Conservation (phyloP, 2,329 filamentous ascomycete genomes). For the Colletotrichum euphorbiae region DNA sequence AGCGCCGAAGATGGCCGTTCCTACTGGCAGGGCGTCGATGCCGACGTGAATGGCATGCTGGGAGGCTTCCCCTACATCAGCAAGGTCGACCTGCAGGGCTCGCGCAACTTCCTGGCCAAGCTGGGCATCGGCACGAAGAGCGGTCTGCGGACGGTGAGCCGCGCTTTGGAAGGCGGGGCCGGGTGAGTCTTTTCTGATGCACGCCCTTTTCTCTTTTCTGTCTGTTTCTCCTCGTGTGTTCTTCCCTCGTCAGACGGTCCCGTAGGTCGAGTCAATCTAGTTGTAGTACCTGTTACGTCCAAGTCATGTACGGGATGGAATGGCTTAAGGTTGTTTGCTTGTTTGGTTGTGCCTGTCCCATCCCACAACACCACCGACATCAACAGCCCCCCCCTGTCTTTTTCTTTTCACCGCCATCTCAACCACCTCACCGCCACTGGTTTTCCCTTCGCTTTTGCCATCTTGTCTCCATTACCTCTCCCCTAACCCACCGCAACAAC, state of each 20-base stretch:
- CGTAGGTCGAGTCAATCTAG: not conserved
- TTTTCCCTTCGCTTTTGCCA: slow-evolving; percentile 9
- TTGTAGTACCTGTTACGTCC: slow-evolving; percentile 26
- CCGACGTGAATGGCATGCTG: slow-evolving; percentile 78
- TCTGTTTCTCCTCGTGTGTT: not conserved
- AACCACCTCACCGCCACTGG: slow-evolving; percentile 25
- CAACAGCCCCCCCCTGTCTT: not conserved
- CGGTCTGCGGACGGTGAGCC: slow-evolving; percentile 46
- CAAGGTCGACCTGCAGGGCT: slow-evolving; percentile 76
- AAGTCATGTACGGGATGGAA: not conserved
- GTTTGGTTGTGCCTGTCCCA: slow-evolving; percentile 1
- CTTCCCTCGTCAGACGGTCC: not conserved
- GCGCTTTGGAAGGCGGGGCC: slow-evolving; percentile 53
- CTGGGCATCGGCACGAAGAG: slow-evolving; percentile 60
- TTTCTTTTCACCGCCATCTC: slow-evolving; percentile 29
- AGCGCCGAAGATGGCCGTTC: slow-evolving; percentile 50
- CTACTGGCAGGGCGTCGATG: slow-evolving; percentile 61
- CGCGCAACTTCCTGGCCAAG: slow-evolving; percentile 76
- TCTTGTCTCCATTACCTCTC: slow-evolving; percentile 19
- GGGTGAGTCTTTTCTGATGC: slow-evolving; percentile 47
- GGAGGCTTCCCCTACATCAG: slow-evolving; percentile 76
- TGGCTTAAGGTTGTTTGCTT: slow-evolving; percentile 3
- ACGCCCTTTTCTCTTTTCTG: not conserved
- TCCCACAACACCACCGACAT: slow-evolving; percentile 23
- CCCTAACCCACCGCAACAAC: slow-evolving; percentile 25